phyloP scores from a whole-genome alignment of 2,329 filamentous ascomycete genomes.

The Dothistroma septosporum region DNA sequence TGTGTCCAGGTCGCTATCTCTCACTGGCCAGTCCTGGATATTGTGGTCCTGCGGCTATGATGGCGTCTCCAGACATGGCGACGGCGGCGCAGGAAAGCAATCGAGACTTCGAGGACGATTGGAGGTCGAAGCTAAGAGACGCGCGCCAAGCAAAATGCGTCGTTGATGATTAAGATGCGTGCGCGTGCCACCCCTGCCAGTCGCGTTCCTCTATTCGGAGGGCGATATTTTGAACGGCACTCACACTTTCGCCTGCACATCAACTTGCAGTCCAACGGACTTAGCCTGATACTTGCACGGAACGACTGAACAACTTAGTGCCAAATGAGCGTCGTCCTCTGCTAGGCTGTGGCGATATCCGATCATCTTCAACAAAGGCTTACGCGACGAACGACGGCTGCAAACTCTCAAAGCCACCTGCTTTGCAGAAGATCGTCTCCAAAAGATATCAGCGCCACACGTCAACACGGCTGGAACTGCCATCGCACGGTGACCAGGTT shows the following conservation, averaged over 20 bases:
- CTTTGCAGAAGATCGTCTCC: neutral
- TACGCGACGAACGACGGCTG: neutral
- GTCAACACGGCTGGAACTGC: neutral
- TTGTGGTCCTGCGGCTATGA: neutral
- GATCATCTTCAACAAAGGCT: neutral
- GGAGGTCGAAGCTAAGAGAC: neutral
- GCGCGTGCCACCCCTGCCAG: neutral
- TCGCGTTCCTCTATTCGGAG: neutral
- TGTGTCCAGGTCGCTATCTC: neutral
- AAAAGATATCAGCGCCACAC: neutral
- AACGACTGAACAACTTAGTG: neutral
- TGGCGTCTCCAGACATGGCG: neutral
- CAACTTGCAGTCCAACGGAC: neutral
- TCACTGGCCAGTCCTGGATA: neutral
- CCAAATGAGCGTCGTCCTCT: neutral
- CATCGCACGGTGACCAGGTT: neutral
- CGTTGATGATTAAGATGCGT: neutral
- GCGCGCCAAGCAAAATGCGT: neutral
- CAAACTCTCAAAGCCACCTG: neutral
- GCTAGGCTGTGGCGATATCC: neutral
- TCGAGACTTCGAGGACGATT: neutral
- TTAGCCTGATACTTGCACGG: neutral
- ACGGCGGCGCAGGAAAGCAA: neutral
- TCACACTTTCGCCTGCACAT: neutral
- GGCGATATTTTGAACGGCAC: neutral